Conservation (phyloP, 208 protist species). For the Trypanosoma conorhini region DNA sequence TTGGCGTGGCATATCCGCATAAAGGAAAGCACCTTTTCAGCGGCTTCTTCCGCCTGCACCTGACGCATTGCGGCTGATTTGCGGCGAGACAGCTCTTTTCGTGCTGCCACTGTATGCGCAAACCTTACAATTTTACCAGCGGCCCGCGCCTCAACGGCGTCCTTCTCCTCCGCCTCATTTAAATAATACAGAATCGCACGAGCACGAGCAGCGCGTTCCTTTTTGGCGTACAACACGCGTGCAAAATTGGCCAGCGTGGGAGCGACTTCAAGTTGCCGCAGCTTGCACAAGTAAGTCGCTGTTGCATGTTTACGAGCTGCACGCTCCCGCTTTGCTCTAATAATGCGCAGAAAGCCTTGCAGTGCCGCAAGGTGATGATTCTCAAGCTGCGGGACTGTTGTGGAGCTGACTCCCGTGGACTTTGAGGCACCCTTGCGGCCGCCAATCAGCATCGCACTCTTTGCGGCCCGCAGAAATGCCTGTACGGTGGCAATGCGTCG, state of each 20-base stretch:
- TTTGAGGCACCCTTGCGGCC: too few relatives aligned
- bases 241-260: constrained; percentile 3
- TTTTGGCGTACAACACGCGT: constrained; percentile 11
- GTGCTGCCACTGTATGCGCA: background rate
- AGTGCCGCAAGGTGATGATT: background rate
- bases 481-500: constrained; percentile 4
- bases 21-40: constrained; percentile 11
- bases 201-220: constrained; percentile 4
- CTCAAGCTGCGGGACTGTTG: background rate
- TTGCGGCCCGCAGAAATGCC: constrained; percentile 16
- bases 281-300: background rate
- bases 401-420: background rate
- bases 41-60: background rate
- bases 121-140: background rate
- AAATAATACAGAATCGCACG: background rate
- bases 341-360: constrained; percentile 10
- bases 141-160: background rate
- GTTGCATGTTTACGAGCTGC: background rate
- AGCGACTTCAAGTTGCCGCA: background rate
- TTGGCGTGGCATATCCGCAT: constrained; percentile 16
- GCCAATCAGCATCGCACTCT: constrained; percentile 7
- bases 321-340: constrained; percentile 8
- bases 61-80: background rate
- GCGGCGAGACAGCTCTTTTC: background rate
- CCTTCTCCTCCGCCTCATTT: background rate